Base-by-base conservation (phyloP, 441 rosid genomes). In the Gossypium laxum region DNA sequence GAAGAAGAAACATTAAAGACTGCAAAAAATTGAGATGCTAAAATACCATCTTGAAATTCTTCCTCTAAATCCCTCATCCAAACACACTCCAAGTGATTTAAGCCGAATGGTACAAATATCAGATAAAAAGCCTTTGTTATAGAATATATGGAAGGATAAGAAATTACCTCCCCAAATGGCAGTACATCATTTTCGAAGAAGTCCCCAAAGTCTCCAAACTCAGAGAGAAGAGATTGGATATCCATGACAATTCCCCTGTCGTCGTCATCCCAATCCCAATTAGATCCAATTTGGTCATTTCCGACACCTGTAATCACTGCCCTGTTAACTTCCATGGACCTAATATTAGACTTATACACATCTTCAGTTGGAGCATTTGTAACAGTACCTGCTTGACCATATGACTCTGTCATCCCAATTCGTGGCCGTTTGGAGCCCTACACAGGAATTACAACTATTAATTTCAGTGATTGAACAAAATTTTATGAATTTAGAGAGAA, bases 181-280 rank as follows among this genome's bases (percentile, higher is more conserved):
- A 96, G 82, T 38, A 76, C 87, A 64, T 96, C 99, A 69, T 89
- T 91, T 85, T 90, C 97, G 65, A 96, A 96, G 84, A 96, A 96
- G 84, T 93, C 98, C 24, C 98, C 97, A 76, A 96, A 96, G 82
- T 93, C 99, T 80, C 99, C 99, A 76, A 96, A 96, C 76, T 96
- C 99, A 28, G 99, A 96, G 32, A 96, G 93, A 78, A 96, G 96
- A 78, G 98, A 90, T 79, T 91, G 93, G 77, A 96, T 93, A 81
- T 96, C 95, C 87, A 90, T 90, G 76, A 83, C 96, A 78, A 75
- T 82, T 61, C 89, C 98, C 85, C 96, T 85, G 65, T 89, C 98
- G 54, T 93, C 98, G 21, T 87, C 97, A 74, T 89, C 99, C 97
- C 97, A 96, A 73, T 88, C 96, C 92, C 91, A 91, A 71, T 78